Base-by-base conservation (phyloP, 306 rosid genomes). In the Datisca glomerata region DNA sequence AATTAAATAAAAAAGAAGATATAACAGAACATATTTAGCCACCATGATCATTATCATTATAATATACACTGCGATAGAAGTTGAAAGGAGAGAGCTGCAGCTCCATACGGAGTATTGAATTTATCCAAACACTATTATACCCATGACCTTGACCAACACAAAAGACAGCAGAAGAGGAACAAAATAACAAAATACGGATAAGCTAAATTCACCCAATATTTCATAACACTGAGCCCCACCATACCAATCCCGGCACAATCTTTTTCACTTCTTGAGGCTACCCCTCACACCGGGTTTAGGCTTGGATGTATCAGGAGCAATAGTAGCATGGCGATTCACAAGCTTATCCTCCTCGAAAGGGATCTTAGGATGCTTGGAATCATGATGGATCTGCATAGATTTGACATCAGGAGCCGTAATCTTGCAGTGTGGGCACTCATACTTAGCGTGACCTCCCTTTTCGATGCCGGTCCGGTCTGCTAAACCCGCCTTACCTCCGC, bases 311-410 rank as follows among this genome's bases (percentile, higher is more conserved):
- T 76, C 73, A 0, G 22, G 28, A 6, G 4, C 45, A 0, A 0
- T 12, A 25, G 12, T 1, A 0, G 76, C 61, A 31, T 91, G 98
- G 10, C 53, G 92, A 34, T 91, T 78, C 2, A 45, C 41, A 9
- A 91, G 21, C 69, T 73, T 78, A 1, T 48, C 38, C 39, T 85
- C 98, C 27, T 91, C 98, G 7, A 51, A 91, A 0, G 87, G 81
- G 28, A 91, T 24, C 76, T 78, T 91, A 0, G 98, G 94, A 25
- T 91, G 98, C 36, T 72, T 75, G 9, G 98, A 75, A 0, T 91
- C 98, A 24, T 91, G 96, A 41, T 91, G 98, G 63, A 91, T 84
- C 94, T 91, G 91, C 94, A 84, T 84, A 45, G 98, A 53, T 41
- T 91, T 91, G 12, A 84, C 8, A 48, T 80, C 98, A 13, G 98